Evolutionary conservation across 2,329 filamentous ascomycete genomes (phyloP).

Genomic region (Colletotrichum lindemuthianum): DNA sequence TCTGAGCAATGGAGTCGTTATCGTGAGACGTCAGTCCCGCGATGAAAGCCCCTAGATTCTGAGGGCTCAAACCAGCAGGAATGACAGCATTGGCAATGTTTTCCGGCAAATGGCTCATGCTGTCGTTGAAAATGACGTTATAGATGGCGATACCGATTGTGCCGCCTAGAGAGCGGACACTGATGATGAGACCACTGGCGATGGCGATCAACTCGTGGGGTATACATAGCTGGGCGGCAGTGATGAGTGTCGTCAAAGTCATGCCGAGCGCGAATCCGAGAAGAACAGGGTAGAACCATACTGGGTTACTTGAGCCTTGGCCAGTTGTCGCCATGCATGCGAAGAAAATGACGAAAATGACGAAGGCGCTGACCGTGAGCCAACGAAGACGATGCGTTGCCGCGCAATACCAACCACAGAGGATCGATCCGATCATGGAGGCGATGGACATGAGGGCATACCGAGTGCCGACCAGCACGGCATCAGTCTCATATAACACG

Average conservation of each 20-base stretch:
- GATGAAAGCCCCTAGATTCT: constrained; percentile 42
- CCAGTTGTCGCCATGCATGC: constrained; percentile 48
- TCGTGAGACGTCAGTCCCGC: constrained; percentile 41
- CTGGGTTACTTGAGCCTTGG: constrained; percentile 35
- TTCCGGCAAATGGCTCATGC: constrained; percentile 41
- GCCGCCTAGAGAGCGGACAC: constrained; percentile 50
- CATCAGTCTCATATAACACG: constrained; percentile 49
- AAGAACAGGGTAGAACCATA: constrained; percentile 51
- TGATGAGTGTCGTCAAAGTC: constrained; percentile 47
- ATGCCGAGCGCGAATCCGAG: constrained; percentile 49
- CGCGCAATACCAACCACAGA: constrained; percentile 46
- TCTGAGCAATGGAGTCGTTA: constrained; percentile 38
- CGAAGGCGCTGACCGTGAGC: constrained; percentile 41
- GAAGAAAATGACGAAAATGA: constrained; percentile 46
- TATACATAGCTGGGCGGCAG: constrained; percentile 50
- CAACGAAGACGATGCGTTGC: constrained; percentile 41
- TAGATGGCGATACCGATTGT: constrained; percentile 51
- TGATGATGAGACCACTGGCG: constrained; percentile 50
- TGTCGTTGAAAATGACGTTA: constrained; percentile 44
- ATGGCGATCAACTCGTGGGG: constrained; percentile 50
- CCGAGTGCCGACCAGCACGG: constrained; percentile 45
- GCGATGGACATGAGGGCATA: constrained; percentile 48
- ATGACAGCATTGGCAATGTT: constrained; percentile 47
- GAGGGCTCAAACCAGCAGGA: constrained; percentile 41
- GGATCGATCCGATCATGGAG: constrained; percentile 42